Evolutionary conservation across 23 red algal species (phyloP), one percentile per base, ranked within the genome.

Genomic region (Agarophyton chilense): DNA sequence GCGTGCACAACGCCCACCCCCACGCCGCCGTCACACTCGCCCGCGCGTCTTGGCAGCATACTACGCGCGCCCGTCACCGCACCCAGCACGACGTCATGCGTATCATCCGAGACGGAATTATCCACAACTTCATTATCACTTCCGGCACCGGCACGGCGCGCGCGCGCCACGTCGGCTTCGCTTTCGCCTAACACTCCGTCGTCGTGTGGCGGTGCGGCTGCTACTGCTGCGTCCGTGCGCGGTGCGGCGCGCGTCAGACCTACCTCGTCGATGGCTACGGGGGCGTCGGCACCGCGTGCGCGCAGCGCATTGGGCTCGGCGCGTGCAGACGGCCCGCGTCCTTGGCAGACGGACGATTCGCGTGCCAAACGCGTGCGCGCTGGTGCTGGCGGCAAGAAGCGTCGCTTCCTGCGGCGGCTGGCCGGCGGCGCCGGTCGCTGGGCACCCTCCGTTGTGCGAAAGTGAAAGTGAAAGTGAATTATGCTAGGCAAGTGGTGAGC

Each of bases 311-410:
- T 72, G 65, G 65, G 65, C 18, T 17, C 65, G 2, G 34, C 65
- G 36, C 65, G 65, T n/a, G 65, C 65, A 1, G 65, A 72, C 65
- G 65, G 65, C 18, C 65, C 65, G 65, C 65, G 65, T 6, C 65
- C 65, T 32, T 72, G 65, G 65, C 65, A 41, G 39, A 61, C 56
- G 22, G 56, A 61, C 56, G 56, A 56, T 24, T 7, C 13, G 22
- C 65, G 36, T 10, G 32, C 62, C 32, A 35, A 35, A 9, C 26
- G 62, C 62, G 28, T 6, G 10, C 10, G 56, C 56, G 28, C 6
- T 9, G n/a, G 28, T 9, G 19, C 16, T 26, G 35, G 65, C 65
- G 21, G 65, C 39, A n/a, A 21, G 16, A 40, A 24, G 34, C 65
- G 39, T 2, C 65, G 65, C 65, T 43, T 72, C 31, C 65, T 72